Evolutionary conservation across 768 basidiomycete species (phyloP), one percentile per base, ranked within the genome.

Genomic region (Obba rivulosa): DNA sequence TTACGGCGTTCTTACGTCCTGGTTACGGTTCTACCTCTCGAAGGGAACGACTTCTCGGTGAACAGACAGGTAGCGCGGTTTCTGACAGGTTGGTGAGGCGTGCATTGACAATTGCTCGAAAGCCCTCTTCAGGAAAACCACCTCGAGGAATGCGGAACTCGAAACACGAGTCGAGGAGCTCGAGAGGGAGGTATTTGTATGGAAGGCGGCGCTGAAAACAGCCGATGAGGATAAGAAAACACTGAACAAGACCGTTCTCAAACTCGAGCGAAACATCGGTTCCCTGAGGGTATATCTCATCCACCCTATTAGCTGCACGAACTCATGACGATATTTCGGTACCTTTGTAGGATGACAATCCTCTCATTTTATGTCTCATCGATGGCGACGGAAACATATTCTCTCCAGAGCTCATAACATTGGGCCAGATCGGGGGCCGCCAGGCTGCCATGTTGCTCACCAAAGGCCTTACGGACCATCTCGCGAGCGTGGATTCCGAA

Each of bases 371-470:
- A 9, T 66, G 66, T 43, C 57, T 72, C 34, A 66, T 72, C 18
- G 70, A 72, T 44, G 70, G 70, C 3, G 70, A 71, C 51, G 70
- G 70, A 14, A 66, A 68, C 51, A 69, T 72, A 13, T 72, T 72
- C 56, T 55, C 63, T 7, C 51, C 59, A 20, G 63, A 67, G 20
- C 55, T 69, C 24, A 55, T 71, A 5, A 43, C 46, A 16, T 52
- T 55, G 24, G 70, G 69, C 18, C 60, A 61, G 24, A 52, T 51
- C 3, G 70, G 70, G 17, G 70, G 70, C 0, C 63, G 65, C 8
- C 62, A 66, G 31, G 70, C 70, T 17, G 68, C 68, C 3, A 53
- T 57, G 56, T 53, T 65, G 13, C 60, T 71, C 46, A 68, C 63
- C 21, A 62, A 68, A 41, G 67, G 67, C 46, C 56, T 71, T 43